Evolutionary conservation across 148 eudicot genomes (phyloP).

Genomic region (Silene uniflora): DNA sequence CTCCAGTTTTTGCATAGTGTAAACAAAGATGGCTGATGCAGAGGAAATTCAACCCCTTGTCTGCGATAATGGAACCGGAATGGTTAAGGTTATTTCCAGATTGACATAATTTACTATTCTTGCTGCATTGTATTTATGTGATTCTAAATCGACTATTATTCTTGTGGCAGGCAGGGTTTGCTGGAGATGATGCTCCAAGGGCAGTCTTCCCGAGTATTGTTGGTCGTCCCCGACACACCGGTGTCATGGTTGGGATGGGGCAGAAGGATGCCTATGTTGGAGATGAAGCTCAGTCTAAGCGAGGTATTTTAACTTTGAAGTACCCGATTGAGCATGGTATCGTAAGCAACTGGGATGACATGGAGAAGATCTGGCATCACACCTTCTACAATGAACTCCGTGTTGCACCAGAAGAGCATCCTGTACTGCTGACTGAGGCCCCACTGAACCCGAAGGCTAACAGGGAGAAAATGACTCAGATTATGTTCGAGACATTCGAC

Average conservation of each 20-base stretch:
- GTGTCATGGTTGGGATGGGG: conserved; percentile 39
- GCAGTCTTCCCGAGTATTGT: conserved; percentile 34
- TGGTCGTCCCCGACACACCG: conserved; percentile 36
- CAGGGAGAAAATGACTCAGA: conserved; percentile 56
- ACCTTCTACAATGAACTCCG: conserved; percentile 67
- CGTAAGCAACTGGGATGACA: conserved; percentile 58
- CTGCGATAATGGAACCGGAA: conserved; percentile 36
- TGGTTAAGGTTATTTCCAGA: conserved; percentile 26
- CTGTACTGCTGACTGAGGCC: conserved; percentile 55
- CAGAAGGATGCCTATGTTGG: conserved; percentile 35
- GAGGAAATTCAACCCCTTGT: conserved; percentile 40
- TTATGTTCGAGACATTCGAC: conserved; percentile 59
- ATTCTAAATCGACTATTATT: background rate
- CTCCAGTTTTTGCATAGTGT: conserved; percentile 11
- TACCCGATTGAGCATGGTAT: conserved; percentile 49
- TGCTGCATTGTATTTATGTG: background rate
- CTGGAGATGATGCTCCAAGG: conserved; percentile 35
- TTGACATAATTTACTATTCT: background rate
- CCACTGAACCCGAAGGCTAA: conserved; percentile 57
- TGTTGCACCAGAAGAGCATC: conserved; percentile 64
- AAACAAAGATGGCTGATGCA: conserved; percentile 26
- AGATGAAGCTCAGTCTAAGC: conserved; percentile 36
- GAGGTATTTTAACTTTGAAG: conserved; percentile 37
- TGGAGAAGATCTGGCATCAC: conserved; percentile 72
- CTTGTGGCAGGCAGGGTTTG: conserved; percentile 27